Evolutionary conservation across 2,329 filamentous ascomycete genomes (phyloP), one percentile per base, ranked within the genome.

Genomic region (Aspergillus alliaceus): DNA sequence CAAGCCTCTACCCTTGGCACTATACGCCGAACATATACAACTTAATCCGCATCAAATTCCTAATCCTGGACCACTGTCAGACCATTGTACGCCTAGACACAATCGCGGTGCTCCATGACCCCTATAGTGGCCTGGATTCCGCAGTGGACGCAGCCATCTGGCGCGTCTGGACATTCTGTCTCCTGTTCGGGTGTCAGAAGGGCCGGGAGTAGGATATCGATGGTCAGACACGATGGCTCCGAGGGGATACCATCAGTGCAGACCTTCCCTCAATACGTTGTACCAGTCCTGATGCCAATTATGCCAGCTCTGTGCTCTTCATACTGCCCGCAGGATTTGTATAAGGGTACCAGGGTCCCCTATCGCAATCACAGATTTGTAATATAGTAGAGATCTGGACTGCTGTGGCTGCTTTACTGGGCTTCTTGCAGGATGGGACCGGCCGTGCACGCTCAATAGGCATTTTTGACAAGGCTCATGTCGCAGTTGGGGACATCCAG

Each of bases 81-180:
- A 9, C 35, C 6, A n/a, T 39, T 39, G n/a, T 39, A 22, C 35
- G 35, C n/a, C 15, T 9, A 20, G 35, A 22, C 2, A 39, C n/a
- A 18, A 39, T 39, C 15, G 4, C 6, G n/a, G 35, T 18, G 6
- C 35, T 39, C 2, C n/a, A n/a, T 8, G n/a, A 39, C 6, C n/a
- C 35, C 2, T 18, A 20, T 9, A 39, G 35, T 9, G 35, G n/a
- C 6, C 35, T 9, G 35, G 35, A n/a, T 9, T 18, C 35, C 35
- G n/a, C 35, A 25, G 40, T 59, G 12, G 57, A 59, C 15, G 37
- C 49, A 5, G 57, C 57, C 15, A 49, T 56, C 47, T 59, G 53
- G 53, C 52, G 57, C 11, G 40, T 59, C 18, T 59, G 57, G 57
- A 59, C 49, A 12, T 59, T 59, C 42, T 59, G 57, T 35, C 49